These are phyloP conservation scores for Solanum ossicruentum DNA, from an alignment of 257 asterid species.

Conservation along the genomic window DNA sequence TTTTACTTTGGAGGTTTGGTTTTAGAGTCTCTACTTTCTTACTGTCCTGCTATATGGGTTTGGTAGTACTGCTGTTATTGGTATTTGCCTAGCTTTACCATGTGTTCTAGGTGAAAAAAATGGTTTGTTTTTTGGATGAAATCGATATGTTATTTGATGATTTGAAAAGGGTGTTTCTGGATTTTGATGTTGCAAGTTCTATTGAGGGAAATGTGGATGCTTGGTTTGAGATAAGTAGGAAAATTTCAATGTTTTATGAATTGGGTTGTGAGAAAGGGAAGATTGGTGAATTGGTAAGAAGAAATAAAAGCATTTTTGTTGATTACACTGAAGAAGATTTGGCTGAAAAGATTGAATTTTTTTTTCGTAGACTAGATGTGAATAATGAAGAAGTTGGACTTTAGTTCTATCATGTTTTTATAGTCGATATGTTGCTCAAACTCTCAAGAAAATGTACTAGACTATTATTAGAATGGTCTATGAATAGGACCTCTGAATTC, in stretches of 20 bases:
- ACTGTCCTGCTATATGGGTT: slow-evolving; percentile 13
- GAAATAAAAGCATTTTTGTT: slow-evolving; percentile 23
- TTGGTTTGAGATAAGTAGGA: slow-evolving; percentile 34
- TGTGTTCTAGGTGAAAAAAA: slow-evolving; percentile 10
- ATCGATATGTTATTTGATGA: slow-evolving; percentile 30
- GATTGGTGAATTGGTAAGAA: slow-evolving; percentile 43
- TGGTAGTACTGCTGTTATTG: slow-evolving; percentile 18
- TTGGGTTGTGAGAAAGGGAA: slow-evolving; percentile 46
- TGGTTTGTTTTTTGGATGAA: not conserved
- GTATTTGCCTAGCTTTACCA: slow-evolving; percentile 52
- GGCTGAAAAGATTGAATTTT: slow-evolving; percentile 30
- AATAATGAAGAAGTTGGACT: slow-evolving; percentile 29
- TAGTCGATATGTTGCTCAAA: too few relatives aligned
- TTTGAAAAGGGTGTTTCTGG: slow-evolving; percentile 34
- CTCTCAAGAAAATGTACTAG: too few relatives aligned
- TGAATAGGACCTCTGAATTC: too few relatives aligned
- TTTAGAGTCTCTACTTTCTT: not conserved
- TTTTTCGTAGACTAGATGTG: slow-evolving; percentile 29
- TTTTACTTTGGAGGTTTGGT: not conserved
- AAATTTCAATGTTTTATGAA: slow-evolving; percentile 33
- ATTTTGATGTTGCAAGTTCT: slow-evolving; percentile 23
- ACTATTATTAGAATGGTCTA: too few relatives aligned
- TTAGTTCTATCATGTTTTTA: slow-evolving; percentile 18
- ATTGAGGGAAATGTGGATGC: slow-evolving; percentile 42
- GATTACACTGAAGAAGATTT: slow-evolving; percentile 36